These are phyloP conservation scores for Phylloporus sp. DNA, from an alignment of 768 basidiomycete genomes.

Conservation along the genomic window DNA sequence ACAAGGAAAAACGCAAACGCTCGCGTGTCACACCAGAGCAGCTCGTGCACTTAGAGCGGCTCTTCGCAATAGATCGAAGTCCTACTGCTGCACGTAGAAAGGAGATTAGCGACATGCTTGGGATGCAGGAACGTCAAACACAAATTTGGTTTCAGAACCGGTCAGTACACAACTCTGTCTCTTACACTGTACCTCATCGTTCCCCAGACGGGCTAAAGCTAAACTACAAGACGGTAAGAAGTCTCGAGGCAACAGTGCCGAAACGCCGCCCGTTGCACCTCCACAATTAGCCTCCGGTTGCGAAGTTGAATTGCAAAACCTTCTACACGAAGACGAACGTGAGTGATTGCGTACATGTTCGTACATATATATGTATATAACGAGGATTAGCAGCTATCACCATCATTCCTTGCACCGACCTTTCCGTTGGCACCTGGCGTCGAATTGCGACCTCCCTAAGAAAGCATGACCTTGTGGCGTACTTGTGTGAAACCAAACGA, in stretches of 20 bases:
- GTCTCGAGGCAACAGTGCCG: constrained; percentile 30
- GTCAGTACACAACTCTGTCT: constrained; percentile 22
- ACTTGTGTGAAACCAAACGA: constrained; percentile 63
- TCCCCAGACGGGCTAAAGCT: constrained; percentile 71
- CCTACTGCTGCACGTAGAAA: constrained; percentile 68
- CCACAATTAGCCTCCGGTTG: constrained; percentile 50
- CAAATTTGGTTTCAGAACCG: constrained; percentile 91
- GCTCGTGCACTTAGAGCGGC: constrained; percentile 67
- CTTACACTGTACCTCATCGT: background rate
- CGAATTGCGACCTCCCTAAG: constrained; percentile 55
- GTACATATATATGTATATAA: background rate
- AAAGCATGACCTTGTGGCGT: constrained; percentile 70
- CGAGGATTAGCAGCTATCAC: constrained; percentile 49
- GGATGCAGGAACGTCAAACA: constrained; percentile 84
- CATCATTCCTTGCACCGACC: constrained; percentile 71
- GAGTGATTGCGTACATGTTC: constrained; percentile 28
- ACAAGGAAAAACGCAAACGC: constrained; percentile 65
- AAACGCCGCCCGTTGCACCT: constrained; percentile 45
- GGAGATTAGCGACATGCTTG: constrained; percentile 69
- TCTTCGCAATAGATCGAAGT: constrained; percentile 65
- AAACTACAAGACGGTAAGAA: constrained; percentile 66
- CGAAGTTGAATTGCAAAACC: constrained; percentile 55
- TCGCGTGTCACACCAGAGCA: constrained; percentile 79
- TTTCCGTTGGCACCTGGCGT: constrained; percentile 76
- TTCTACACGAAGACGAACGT: constrained; percentile 81